These are phyloP conservation scores for Gryganskiella cystojenkinii DNA, from an alignment of 192 early-diverging fungal species.

Conservation along the genomic window DNA sequence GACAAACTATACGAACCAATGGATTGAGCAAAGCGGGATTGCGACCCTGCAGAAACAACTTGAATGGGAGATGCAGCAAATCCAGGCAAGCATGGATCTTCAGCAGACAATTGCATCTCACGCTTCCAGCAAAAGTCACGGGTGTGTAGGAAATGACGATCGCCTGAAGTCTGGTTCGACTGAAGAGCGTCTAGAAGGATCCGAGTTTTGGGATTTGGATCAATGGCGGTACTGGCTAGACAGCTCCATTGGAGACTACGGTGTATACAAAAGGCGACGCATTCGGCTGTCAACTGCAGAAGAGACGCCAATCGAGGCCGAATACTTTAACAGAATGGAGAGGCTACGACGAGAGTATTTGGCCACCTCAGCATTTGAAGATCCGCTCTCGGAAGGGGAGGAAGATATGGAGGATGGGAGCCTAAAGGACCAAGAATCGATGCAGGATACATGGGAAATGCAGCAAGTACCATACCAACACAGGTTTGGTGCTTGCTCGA, in stretches of 20 bases:
- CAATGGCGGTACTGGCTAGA: conserved; percentile 50
- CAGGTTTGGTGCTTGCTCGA: background rate
- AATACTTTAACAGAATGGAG: background rate
- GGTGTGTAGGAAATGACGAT: background rate
- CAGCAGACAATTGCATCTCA: background rate
- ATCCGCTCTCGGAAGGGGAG: no score
- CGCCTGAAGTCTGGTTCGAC: background rate
- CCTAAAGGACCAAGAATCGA: no score
- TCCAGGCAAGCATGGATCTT: background rate
- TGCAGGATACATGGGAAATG: no score
- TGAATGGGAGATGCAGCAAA: conserved; percentile 21
- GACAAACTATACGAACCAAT: conserved; percentile 19
- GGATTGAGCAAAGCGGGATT: conserved; percentile 26
- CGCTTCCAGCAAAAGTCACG: background rate
- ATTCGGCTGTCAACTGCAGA: background rate
- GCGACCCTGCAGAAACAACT: conserved; percentile 24
- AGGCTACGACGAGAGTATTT: background rate
- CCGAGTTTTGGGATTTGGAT: conserved; percentile 45
- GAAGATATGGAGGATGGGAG: no score
- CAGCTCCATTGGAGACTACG: conserved; percentile 9
- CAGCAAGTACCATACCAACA: no score
- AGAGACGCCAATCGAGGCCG: background rate
- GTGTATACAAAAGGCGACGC: conserved; percentile 33
- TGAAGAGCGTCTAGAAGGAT: conserved; percentile 22
- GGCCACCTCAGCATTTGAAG: background rate